Conservation (phyloP, 169 alveolate genomes). For the Plasmodium gonderi region DNA sequence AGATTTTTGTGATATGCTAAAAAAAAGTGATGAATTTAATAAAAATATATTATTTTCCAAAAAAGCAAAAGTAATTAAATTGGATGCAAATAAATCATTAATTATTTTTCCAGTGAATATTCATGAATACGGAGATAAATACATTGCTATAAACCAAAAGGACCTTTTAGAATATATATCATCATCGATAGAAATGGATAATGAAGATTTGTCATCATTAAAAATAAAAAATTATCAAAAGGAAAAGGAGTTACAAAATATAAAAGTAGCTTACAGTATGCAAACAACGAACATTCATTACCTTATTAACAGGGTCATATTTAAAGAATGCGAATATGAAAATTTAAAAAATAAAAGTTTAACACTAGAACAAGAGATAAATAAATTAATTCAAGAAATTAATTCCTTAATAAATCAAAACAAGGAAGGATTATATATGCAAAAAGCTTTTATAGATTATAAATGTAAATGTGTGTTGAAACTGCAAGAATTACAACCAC, state of each 20-base stretch:
- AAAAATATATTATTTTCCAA: constrained; percentile 58
- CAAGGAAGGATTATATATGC: constrained; percentile 69
- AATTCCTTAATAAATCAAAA: constrained; percentile 32
- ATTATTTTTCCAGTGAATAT: constrained; percentile 65
- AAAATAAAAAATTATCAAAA: constrained; percentile 57
- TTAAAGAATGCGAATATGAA: constrained; percentile 73
- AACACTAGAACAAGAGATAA: constrained; percentile 61
- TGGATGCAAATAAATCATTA: constrained; percentile 63
- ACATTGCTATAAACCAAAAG: constrained; percentile 65
- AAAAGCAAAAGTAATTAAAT: constrained; percentile 63
- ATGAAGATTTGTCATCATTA: constrained; percentile 39
- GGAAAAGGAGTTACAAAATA: constrained; percentile 67
- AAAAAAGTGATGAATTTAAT: constrained; percentile 29
- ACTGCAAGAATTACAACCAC: constrained; percentile 58
- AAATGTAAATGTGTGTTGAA: constrained; percentile 68
- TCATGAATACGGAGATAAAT: constrained; percentile 72
- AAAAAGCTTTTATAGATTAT: constrained; percentile 64
- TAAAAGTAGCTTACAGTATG: constrained; percentile 72
- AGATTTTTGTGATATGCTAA: constrained; percentile 35
- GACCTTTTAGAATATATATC: constrained; percentile 65
- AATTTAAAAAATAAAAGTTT: constrained; percentile 60
- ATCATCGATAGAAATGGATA: constrained; percentile 54
- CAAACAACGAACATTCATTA: constrained; percentile 73
- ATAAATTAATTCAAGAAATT: constrained; percentile 54
- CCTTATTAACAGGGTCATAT: constrained; percentile 61